Conservation (phyloP, 768 basidiomycete species). For the Lactarius sanguifluus region DNA sequence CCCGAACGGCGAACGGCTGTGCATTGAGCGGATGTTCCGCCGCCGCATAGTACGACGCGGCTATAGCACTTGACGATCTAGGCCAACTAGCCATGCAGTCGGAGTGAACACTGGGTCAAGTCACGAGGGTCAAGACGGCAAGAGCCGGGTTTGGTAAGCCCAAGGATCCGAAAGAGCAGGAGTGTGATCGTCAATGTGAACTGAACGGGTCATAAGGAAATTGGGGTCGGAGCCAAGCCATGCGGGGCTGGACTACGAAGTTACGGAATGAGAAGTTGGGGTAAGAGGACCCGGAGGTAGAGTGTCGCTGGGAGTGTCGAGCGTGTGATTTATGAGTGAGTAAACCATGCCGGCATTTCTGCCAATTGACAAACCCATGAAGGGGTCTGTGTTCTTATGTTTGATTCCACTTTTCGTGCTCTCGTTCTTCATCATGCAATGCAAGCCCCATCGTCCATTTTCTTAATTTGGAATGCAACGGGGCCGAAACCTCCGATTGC, state of each 20-base stretch:
- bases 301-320: not conserved
- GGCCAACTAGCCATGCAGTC: slow-evolving; percentile 4
- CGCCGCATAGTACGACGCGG: not conserved
- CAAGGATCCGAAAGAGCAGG: slow-evolving; percentile 13
- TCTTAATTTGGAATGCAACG: not conserved
- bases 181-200: slow-evolving; percentile 20
- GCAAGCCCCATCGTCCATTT: not conserved
- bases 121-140: slow-evolving; percentile 17
- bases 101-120: slow-evolving; percentile 11
- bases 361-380: not conserved
- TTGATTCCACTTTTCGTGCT: not conserved
- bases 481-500: slow-evolving; percentile 16
- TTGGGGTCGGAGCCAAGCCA: slow-evolving; percentile 17
- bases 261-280: slow-evolving; percentile 19
- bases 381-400: not conserved
- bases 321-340: slow-evolving; percentile 11
- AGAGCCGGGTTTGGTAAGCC: slow-evolving; percentile 11
- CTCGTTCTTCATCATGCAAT: not conserved
- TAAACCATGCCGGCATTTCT: slow-evolving; percentile 17
- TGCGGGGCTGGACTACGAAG: slow-evolving; percentile 17
- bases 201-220: slow-evolving; percentile 14
- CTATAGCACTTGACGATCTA: not conserved
- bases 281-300: slow-evolving; percentile 6
- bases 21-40: not conserved
- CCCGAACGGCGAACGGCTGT: not conserved